phyloP scores from a whole-genome alignment of 352 stramenopile species.

The Globisporangium carolinianum region DNA sequence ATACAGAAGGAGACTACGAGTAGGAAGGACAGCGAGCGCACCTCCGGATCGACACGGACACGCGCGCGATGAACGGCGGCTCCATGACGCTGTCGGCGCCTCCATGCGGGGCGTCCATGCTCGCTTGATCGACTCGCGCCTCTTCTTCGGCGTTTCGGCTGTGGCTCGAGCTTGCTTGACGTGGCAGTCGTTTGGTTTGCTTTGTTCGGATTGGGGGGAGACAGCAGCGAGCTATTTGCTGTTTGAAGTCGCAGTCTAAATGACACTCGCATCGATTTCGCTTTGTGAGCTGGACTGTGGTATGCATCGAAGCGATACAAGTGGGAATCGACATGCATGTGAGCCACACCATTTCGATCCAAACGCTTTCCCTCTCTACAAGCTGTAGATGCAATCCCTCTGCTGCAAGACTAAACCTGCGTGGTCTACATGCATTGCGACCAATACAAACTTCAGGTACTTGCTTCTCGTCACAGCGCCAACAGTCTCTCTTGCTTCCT shows the following conservation, averaged over 20 bases:
- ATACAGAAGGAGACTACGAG: neutral
- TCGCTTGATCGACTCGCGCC: neutral
- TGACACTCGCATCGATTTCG: no score
- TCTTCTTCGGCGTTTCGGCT: neutral
- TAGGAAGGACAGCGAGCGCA: constrained; percentile 15
- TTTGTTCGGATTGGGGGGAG: neutral
- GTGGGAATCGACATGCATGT: no score
- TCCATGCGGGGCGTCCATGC: constrained; percentile 29
- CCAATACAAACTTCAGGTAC: neutral
- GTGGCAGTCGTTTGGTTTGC: neutral
- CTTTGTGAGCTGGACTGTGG: no score
- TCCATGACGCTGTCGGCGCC: constrained; percentile 65
- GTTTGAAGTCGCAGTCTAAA: neutral
- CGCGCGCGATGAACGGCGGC: constrained; percentile 69
- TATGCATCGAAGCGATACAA: no score
- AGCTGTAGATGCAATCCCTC: no score
- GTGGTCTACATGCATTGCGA: neutral
- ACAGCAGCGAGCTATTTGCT: neutral
- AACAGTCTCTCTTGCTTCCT: neutral
- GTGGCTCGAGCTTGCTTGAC: neutral
- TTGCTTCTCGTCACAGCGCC: neutral
- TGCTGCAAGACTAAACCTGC: neutral
- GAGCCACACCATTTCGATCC: no score
- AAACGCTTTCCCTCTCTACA: no score
- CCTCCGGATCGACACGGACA: constrained; percentile 75